A percentile compares a stretch with the other conserved stretches of the same genome.
These are phyloP conservation scores for Gilbertella persicaria DNA, from an alignment of 371 early-diverging fungal genomes.

Conservation along the genomic window DNA sequence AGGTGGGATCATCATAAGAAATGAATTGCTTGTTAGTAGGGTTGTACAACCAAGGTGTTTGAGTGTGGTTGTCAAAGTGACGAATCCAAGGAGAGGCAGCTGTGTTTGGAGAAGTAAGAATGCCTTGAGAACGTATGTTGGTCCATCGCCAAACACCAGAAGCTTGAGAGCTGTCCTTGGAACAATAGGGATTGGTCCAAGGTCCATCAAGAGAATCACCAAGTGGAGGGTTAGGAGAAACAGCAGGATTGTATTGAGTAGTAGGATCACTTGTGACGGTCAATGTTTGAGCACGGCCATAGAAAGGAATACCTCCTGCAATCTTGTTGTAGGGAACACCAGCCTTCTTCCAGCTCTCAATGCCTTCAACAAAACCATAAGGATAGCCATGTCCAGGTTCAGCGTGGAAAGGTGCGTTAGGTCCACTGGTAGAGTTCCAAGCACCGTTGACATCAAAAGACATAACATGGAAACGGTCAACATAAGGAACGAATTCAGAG, in stretches of 20 bases:
- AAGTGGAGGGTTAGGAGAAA: conserved; percentile 29
- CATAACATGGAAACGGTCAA: conserved; percentile 71
- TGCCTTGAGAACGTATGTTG: conserved; percentile 64
- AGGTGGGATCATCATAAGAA: conserved; percentile 66
- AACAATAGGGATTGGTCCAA: conserved; percentile 58
- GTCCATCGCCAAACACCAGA: conserved; percentile 71
- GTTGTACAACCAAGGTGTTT: conserved; percentile 73
- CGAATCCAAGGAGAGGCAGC: conserved; percentile 65
- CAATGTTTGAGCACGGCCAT: conserved; percentile 53
- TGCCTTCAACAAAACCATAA: conserved; percentile 50
- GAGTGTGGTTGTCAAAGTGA: conserved; percentile 55
- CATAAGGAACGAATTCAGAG: conserved; percentile 55
- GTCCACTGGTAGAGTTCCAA: conserved; percentile 63
- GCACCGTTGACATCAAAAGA: conserved; percentile 61
- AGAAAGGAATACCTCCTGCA: conserved; percentile 64
- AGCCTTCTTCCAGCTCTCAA: conserved; percentile 58
- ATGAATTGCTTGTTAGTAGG: conserved; percentile 54
- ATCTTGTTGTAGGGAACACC: conserved; percentile 63
- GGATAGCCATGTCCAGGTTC: conserved; percentile 46
- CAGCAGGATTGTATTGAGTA: conserved; percentile 42
- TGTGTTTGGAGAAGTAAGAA: conserved; percentile 52
- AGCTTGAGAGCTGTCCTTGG: conserved; percentile 29
- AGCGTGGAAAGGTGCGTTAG: conserved; percentile 65
- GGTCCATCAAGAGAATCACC: conserved; percentile 58
- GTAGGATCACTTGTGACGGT: conserved; percentile 19